Evolutionary conservation across 2,329 filamentous ascomycete genomes (phyloP).

Genomic region (Hymenoscyphus albidus): DNA sequence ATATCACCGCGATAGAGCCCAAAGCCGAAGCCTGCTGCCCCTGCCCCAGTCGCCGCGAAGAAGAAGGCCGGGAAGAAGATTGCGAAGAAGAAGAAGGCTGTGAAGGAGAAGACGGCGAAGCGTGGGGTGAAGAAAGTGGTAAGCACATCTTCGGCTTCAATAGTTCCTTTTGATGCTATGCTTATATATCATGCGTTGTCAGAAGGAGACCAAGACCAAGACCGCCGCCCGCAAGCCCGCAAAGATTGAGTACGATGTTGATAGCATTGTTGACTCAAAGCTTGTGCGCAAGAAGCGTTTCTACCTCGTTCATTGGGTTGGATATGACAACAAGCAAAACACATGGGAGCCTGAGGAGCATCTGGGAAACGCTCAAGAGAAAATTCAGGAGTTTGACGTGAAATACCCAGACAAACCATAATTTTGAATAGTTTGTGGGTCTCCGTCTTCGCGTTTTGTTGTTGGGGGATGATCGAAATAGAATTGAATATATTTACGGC

Average conservation of each 20-base stretch:
- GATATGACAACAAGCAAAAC: slow-evolving; percentile 9
- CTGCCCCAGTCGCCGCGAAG: neutral
- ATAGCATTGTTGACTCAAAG: slow-evolving; percentile 17
- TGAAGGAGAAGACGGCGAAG: neutral
- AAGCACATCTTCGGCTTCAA: neutral
- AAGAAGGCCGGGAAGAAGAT: neutral
- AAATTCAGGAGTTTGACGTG: slow-evolving; percentile 13
- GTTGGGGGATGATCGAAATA: neutral
- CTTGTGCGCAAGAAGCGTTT: slow-evolving; percentile 4
- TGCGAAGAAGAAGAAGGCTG: neutral
- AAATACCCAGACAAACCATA: slow-evolving; percentile 13
- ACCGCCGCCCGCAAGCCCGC: neutral
- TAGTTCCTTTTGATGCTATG: neutral
- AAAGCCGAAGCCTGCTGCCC: neutral
- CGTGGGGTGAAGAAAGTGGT: neutral
- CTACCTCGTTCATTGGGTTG: slow-evolving; percentile 21
- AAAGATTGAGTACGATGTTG: slow-evolving; percentile 16
- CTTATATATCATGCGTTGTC: neutral
- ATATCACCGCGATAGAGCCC: too few species aligned
- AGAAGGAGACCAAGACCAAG: neutral
- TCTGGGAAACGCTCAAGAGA: slow-evolving; percentile 12
- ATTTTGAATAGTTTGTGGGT: neutral
- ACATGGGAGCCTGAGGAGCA: slow-evolving; percentile 23
- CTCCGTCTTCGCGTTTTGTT: neutral
- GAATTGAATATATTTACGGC: neutral